Evolutionary conservation across 352 stramenopile species (phyloP).

Genomic region (Phytophthora quininea): DNA sequence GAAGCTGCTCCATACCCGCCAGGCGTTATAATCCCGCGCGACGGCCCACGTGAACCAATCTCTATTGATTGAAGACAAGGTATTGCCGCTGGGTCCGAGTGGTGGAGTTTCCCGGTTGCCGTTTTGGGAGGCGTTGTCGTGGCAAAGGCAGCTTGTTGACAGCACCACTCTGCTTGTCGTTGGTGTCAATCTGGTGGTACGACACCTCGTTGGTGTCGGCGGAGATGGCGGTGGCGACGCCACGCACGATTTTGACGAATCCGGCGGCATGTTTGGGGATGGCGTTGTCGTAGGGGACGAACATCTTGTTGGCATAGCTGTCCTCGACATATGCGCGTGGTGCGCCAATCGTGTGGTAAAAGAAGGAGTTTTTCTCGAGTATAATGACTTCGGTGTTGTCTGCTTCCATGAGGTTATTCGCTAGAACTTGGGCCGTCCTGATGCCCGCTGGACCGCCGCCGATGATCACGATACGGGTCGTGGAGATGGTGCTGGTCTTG

Average conservation of each 20-base stretch:
- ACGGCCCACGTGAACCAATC: conserved; percentile 39
- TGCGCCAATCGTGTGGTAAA: conserved; percentile 38
- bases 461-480: conserved; percentile 29
- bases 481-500: background rate
- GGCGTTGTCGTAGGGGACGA: conserved; percentile 69
- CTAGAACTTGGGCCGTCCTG: conserved; percentile 22
- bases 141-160: conserved; percentile 47
- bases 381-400: conserved; percentile 41
- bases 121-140: conserved; percentile 44
- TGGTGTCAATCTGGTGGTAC: conserved; percentile 36
- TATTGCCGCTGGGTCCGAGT: conserved; percentile 56
- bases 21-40: conserved; percentile 38
- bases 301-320: conserved; percentile 60
- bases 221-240: conserved; percentile 39
- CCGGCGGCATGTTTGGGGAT: conserved; percentile 40
- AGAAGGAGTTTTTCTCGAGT: conserved; percentile 51
- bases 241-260: conserved; percentile 51
- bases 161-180: conserved; percentile 32
- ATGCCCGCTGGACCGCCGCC: conserved; percentile 31
- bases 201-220: conserved; percentile 39
- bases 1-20: conserved; percentile 25
- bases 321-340: conserved; percentile 57
- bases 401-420: conserved; percentile 17
- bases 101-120: conserved; percentile 49
- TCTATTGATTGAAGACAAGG: conserved; percentile 57